Evolutionary conservation across 2,329 filamentous ascomycete genomes (phyloP).

Genomic region (Akanthomyces lecanii): DNA sequence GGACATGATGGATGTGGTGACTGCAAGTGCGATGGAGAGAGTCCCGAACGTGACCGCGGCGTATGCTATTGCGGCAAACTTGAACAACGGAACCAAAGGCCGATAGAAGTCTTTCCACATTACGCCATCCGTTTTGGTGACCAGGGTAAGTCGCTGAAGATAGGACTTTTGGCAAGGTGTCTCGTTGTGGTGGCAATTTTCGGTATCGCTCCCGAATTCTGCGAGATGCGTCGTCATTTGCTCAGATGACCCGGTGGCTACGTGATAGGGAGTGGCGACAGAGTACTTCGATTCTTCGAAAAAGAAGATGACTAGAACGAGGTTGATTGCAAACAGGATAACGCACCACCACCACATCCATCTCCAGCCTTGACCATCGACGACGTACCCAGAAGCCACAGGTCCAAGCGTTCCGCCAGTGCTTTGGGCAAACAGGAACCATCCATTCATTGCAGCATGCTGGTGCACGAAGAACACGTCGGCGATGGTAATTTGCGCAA

Average conservation of each 20-base stretch:
- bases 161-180: neutral
- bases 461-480: slow-evolving; percentile 32
- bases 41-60: slow-evolving; percentile 1
- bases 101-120: neutral
- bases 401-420: slow-evolving; percentile 25
- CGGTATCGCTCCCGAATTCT: neutral
- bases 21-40: neutral
- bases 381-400: slow-evolving; percentile 21
- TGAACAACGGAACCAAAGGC: neutral
- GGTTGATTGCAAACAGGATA: neutral
- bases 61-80: slow-evolving; percentile 6
- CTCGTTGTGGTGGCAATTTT: neutral
- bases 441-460: slow-evolving; percentile 27
- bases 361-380: slow-evolving; percentile 25
- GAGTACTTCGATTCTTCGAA: slow-evolving; percentile 7
- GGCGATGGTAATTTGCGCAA: slow-evolving; percentile 34
- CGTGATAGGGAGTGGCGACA: neutral
- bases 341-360: slow-evolving; percentile 26
- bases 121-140: neutral
- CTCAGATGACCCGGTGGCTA: neutral
- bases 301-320: neutral
- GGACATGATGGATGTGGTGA: neutral
- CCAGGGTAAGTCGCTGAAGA: neutral
- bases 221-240: neutral
- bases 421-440: slow-evolving; percentile 26